Percentiles rank a stretch among this genome's conserved stretches.
These are phyloP conservation scores for Russula sp. DNA, from an alignment of 768 basidiomycete genomes.

Conservation along the genomic window DNA sequence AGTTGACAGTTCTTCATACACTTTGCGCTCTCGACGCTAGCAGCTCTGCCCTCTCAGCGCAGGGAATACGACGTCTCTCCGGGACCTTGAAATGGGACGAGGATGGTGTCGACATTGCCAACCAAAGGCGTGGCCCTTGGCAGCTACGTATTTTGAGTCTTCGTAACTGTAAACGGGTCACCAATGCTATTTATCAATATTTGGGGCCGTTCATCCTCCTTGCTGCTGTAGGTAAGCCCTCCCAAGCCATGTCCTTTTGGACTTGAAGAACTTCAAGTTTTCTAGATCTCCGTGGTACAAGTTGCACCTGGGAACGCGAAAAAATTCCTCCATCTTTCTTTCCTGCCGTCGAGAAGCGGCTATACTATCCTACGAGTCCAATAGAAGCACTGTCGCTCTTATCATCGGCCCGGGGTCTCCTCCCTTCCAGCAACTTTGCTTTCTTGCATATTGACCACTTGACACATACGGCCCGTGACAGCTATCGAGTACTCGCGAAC, in stretches of 20 bases:
- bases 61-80: conserved; percentile 48
- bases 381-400: conserved; percentile 17
- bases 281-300: conserved; percentile 24
- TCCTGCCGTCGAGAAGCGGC: conserved; percentile 15
- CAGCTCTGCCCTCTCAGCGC: conserved; percentile 43
- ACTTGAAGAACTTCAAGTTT: background rate
- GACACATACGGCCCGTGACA: conserved; percentile 6
- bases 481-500: background rate
- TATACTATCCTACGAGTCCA: conserved; percentile 19
- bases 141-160: conserved; percentile 24
- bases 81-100: conserved; percentile 40
- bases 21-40: conserved; percentile 63
- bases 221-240: conserved; percentile 19
- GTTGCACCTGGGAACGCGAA: conserved; percentile 14
- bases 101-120: conserved; percentile 27
- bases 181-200: conserved; percentile 14
- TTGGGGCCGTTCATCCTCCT: conserved; percentile 22
- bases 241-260: background rate
- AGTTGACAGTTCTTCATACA: conserved; percentile 46
- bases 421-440: conserved; percentile 16
- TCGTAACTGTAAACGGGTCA: conserved; percentile 17
- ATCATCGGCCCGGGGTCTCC: background rate
- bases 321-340: conserved; percentile 14
- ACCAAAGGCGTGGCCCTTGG: conserved; percentile 25
- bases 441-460: conserved; percentile 19